Percentiles rank a stretch among this genome's conserved stretches.
Conservation (phyloP, 1,139 yeast species). For the Insectozyma bohioensis region DNA sequence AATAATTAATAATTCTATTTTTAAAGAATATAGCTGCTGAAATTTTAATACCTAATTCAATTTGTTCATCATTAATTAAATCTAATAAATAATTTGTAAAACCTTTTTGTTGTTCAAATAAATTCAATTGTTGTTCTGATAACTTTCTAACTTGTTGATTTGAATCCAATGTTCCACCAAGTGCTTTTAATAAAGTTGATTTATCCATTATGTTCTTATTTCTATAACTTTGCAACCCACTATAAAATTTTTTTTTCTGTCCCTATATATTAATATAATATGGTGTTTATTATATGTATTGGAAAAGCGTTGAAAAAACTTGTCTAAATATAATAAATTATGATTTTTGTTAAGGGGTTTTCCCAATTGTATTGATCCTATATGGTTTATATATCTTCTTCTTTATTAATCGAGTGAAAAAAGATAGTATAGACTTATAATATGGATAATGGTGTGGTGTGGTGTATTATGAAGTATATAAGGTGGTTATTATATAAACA, state of each 20-base stretch:
- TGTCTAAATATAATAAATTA: too few relatives aligned
- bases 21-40: slow-evolving; percentile 70
- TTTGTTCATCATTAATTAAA: slow-evolving; percentile 46
- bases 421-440: too few relatives aligned
- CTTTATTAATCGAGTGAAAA: too few relatives aligned
- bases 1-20: slow-evolving; percentile 57
- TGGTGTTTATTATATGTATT: too few relatives aligned
- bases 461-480: too few relatives aligned
- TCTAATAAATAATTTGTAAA: slow-evolving; percentile 59
- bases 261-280: too few relatives aligned
- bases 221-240: background rate
- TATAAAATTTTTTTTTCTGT: background rate
- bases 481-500: too few relatives aligned
- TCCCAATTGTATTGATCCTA: too few relatives aligned
- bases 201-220: slow-evolving; percentile 35
- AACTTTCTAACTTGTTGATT: slow-evolving; percentile 37
- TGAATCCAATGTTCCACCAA: slow-evolving; percentile 47
- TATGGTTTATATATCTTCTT: too few relatives aligned
- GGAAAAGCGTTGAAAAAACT: too few relatives aligned
- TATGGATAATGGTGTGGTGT: too few relatives aligned
- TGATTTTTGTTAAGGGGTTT: too few relatives aligned
- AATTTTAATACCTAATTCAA: slow-evolving; percentile 50
- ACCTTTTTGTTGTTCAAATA: slow-evolving; percentile 50
- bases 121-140: slow-evolving; percentile 41
- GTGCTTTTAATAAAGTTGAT: slow-evolving; percentile 38